phyloP scores from a whole-genome alignment of 2,329 filamentous ascomycete species.

The Fusarium mundagurra region DNA sequence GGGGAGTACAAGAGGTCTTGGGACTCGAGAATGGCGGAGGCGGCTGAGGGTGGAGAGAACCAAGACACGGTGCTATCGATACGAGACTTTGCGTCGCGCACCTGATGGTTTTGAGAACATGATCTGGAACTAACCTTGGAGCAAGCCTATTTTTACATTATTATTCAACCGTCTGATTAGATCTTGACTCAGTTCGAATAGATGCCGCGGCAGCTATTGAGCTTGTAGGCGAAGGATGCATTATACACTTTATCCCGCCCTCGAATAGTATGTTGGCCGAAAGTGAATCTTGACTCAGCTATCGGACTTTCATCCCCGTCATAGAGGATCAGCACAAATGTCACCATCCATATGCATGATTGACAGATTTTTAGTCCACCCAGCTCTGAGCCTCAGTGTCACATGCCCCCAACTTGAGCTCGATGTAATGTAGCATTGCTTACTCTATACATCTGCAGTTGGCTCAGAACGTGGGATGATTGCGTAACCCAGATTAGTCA shows the following conservation, averaged over 20 bases:
- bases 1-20: neutral
- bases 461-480: neutral
- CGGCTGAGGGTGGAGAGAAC: neutral
- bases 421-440: neutral
- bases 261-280: neutral
- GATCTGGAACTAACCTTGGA: neutral
- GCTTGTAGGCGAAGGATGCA: neutral
- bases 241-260: neutral
- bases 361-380: neutral
- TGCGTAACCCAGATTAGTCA: neutral
- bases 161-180: neutral
- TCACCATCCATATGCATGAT: neutral
- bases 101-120: neutral
- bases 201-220: neutral
- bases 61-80: neutral
- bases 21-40: neutral
- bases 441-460: neutral
- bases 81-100: neutral
- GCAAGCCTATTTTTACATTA: neutral
- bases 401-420: neutral
- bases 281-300: neutral
- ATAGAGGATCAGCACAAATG: neutral
- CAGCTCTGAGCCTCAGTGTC: neutral
- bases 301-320: too few species aligned
- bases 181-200: accelerated